Evolutionary conservation across 768 basidiomycete species (phyloP).

Genomic region (Lentinus brumalis): DNA sequence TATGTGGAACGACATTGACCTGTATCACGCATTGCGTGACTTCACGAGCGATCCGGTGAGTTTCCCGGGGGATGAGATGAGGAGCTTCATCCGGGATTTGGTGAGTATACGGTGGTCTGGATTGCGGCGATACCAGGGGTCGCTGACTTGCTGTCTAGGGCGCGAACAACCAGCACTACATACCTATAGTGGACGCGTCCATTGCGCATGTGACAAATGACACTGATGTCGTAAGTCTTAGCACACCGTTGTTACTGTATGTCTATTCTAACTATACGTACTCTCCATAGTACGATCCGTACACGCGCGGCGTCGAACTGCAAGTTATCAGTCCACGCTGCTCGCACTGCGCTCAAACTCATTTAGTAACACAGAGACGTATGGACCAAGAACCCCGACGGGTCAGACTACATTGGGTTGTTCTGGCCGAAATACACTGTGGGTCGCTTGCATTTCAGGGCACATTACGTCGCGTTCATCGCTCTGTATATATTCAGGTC

Average conservation of each 20-base stretch:
- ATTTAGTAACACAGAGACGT: constrained; percentile 43
- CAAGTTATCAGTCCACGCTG: constrained; percentile 33
- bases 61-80: constrained; percentile 57
- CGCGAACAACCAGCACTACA: constrained; percentile 54
- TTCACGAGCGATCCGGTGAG: constrained; percentile 68
- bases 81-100: constrained; percentile 54
- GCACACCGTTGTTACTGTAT: not conserved
- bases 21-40: constrained; percentile 70
- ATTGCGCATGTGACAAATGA: constrained; percentile 56
- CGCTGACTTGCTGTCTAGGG: constrained; percentile 25
- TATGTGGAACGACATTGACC: constrained; percentile 79
- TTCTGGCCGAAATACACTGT: constrained; percentile 83
- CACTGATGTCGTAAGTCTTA: constrained; percentile 56
- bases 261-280: not conserved
- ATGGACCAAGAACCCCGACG: constrained; percentile 77
- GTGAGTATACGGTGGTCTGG: constrained; percentile 37
- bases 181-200: constrained; percentile 72
- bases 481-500: constrained; percentile 32
- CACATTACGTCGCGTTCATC: not conserved
- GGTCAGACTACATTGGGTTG: constrained; percentile 68
- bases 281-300: constrained; percentile 53
- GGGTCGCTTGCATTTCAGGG: constrained; percentile 6
- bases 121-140: not conserved
- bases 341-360: not conserved
- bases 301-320: constrained; percentile 60